These are phyloP conservation scores for Platanthera guangdongensis DNA, from an alignment of 106 monocot species.

Conservation along the genomic window DNA sequence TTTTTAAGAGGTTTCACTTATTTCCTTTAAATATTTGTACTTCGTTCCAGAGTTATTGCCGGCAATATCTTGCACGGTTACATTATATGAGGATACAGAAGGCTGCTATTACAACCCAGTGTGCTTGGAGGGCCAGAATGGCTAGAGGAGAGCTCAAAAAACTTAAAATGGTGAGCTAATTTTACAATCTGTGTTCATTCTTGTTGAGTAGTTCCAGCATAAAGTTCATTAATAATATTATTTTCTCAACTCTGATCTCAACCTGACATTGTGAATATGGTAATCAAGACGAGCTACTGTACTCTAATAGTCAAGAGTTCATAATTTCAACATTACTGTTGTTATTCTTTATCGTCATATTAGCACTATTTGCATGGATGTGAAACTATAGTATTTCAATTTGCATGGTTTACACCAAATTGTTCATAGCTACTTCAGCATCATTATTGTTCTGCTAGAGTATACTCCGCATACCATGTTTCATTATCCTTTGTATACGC, in stretches of 20 bases:
- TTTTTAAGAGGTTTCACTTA: neutral
- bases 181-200: neutral
- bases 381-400: neutral
- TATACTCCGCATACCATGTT: neutral
- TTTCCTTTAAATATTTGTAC: neutral
- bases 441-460: neutral
- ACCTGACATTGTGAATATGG: neutral
- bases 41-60: conserved; percentile 39
- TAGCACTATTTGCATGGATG: neutral
- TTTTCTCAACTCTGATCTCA: neutral
- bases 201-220: neutral
- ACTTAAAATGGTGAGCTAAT: conserved; percentile 56
- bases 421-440: neutral
- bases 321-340: neutral
- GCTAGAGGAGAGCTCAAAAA: conserved; percentile 52
- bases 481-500: neutral
- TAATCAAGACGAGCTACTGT: neutral
- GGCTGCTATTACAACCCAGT: conserved; percentile 48
- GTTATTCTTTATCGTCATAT: neutral
- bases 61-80: conserved; percentile 41
- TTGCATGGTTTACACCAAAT: neutral
- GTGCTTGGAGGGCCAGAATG: conserved; percentile 64
- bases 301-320: neutral
- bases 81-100: conserved; percentile 39
- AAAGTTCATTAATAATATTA: neutral